A percentile compares a stretch with the other conserved stretches of the same genome.
Conservation (phyloP, 441 rosid species). For the Cnidoscolus chayamansa region DNA sequence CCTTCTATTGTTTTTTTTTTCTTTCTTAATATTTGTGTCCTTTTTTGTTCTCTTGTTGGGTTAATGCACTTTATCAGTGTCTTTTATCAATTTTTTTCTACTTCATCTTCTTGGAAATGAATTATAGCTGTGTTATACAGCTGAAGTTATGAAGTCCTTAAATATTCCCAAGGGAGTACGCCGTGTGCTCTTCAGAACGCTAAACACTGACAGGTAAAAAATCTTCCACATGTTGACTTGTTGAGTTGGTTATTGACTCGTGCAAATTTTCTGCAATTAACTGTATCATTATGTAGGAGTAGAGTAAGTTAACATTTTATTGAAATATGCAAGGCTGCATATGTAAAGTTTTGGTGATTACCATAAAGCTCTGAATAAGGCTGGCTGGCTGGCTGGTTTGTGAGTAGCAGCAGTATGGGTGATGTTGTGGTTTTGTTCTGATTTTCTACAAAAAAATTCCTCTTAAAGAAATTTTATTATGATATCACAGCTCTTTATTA, state of each 20-base stretch:
- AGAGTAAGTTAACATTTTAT: neutral
- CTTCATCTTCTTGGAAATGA: neutral
- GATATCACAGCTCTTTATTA: neutral
- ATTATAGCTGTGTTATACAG: constrained; percentile 23
- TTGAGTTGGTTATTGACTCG: neutral
- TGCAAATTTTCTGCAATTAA: neutral
- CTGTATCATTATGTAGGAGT: neutral
- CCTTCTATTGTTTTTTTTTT: neutral
- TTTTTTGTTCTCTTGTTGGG: neutral
- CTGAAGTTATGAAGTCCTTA: constrained; percentile 47
- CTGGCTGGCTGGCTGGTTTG: neutral
- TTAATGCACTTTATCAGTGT: neutral
- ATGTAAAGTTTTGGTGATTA: neutral
- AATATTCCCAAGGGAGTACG: constrained; percentile 46
- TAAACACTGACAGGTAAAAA: constrained; percentile 47
- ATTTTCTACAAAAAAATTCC: neutral
- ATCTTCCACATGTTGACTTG: neutral
- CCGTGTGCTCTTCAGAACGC: constrained; percentile 56
- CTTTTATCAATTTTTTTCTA: neutral
- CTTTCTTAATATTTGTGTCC: neutral
- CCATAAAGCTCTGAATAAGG: neutral
- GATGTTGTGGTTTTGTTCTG: neutral
- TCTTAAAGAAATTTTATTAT: neutral
- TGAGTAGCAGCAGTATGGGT: neutral
- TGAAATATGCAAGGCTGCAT: neutral